These are phyloP conservation scores for Cladosporium sp. DNA, from an alignment of 2,329 filamentous ascomycete genomes.

Conservation along the genomic window DNA sequence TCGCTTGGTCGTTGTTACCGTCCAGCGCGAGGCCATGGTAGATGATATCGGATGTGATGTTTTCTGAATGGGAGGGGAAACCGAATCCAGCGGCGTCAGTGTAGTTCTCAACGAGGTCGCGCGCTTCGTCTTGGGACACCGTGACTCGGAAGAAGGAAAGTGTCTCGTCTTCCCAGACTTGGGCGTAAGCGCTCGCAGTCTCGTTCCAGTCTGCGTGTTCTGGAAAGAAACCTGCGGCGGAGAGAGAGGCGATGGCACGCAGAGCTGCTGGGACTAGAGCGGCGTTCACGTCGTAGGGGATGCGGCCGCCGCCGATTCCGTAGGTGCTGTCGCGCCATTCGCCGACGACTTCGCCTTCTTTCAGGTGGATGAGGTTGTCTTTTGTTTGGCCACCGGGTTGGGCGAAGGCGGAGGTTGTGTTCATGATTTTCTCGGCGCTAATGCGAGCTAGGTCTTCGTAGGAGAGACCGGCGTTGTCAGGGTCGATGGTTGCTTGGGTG, in stretches of 20 bases:
- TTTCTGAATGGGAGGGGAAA: slow-evolving; percentile 42
- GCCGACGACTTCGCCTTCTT: slow-evolving; percentile 50
- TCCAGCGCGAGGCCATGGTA: slow-evolving; percentile 57
- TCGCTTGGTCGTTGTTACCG: slow-evolving; percentile 44
- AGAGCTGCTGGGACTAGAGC: slow-evolving; percentile 59
- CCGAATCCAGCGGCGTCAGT: slow-evolving; percentile 31
- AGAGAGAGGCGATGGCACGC: slow-evolving; percentile 51
- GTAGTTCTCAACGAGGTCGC: slow-evolving; percentile 46
- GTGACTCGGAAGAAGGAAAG: slow-evolving; percentile 52
- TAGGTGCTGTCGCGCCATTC: slow-evolving; percentile 60
- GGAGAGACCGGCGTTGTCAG: slow-evolving; percentile 48
- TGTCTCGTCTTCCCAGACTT: slow-evolving; percentile 59
- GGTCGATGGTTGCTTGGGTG: slow-evolving; percentile 46
- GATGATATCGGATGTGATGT: slow-evolving; percentile 41
- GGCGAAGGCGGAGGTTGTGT: slow-evolving; percentile 51
- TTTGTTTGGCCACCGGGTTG: slow-evolving; percentile 40
- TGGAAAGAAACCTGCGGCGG: slow-evolving; percentile 48
- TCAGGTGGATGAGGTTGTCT: slow-evolving; percentile 56
- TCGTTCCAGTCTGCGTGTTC: slow-evolving; percentile 44
- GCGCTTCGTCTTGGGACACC: slow-evolving; percentile 43
- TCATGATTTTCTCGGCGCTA: slow-evolving; percentile 57
- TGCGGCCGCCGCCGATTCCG: slow-evolving; percentile 57
- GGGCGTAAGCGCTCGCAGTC: slow-evolving; percentile 47
- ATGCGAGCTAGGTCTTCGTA: slow-evolving; percentile 50
- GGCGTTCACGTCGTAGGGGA: slow-evolving; percentile 63